A percentile compares a stretch with the other conserved stretches of the same genome.
These are phyloP conservation scores for Beauveria sp. DNA, from an alignment of 2,329 filamentous ascomycete species.

Conservation along the genomic window DNA sequence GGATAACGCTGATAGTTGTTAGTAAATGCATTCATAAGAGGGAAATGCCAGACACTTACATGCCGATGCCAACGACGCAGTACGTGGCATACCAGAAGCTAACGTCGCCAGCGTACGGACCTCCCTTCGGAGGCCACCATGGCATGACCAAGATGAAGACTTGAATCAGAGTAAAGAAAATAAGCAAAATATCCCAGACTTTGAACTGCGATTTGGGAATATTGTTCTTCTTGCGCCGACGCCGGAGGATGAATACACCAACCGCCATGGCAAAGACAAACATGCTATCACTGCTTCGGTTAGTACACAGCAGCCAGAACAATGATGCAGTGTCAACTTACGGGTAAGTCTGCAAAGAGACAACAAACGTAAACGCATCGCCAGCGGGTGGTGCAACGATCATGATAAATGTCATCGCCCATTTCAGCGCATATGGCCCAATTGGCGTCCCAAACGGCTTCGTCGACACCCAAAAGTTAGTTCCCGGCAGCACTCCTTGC, in stretches of 20 bases:
- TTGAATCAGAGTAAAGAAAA: slow-evolving; percentile 53
- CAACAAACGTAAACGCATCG: slow-evolving; percentile 59
- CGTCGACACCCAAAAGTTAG: slow-evolving; percentile 54
- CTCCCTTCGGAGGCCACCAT: slow-evolving; percentile 60
- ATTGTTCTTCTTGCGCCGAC: slow-evolving; percentile 42
- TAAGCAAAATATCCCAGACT: slow-evolving; percentile 49
- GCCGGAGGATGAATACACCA: slow-evolving; percentile 51
- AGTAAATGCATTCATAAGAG: not conserved
- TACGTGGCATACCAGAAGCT: slow-evolving; percentile 71
- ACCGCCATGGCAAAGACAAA: slow-evolving; percentile 50
- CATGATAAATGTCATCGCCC: slow-evolving; percentile 49
- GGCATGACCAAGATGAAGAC: slow-evolving; percentile 60
- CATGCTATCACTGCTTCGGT: slow-evolving; percentile 27
- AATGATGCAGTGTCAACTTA: slow-evolving; percentile 9
- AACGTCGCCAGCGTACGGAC: slow-evolving; percentile 54
- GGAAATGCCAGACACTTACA: slow-evolving; percentile 37
- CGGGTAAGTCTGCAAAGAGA: slow-evolving; percentile 53
- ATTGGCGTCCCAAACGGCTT: slow-evolving; percentile 56
- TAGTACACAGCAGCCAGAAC: not conserved
- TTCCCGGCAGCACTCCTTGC: slow-evolving; percentile 54
- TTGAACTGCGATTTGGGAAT: slow-evolving; percentile 44
- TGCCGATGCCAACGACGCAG: slow-evolving; percentile 52
- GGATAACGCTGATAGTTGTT: slow-evolving; percentile 30
- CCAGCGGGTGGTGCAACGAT: slow-evolving; percentile 53
- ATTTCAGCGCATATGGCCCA: slow-evolving; percentile 51